phyloP scores from a whole-genome alignment of 176 grass and related monocot species.

The Raddia guianensis region DNA sequence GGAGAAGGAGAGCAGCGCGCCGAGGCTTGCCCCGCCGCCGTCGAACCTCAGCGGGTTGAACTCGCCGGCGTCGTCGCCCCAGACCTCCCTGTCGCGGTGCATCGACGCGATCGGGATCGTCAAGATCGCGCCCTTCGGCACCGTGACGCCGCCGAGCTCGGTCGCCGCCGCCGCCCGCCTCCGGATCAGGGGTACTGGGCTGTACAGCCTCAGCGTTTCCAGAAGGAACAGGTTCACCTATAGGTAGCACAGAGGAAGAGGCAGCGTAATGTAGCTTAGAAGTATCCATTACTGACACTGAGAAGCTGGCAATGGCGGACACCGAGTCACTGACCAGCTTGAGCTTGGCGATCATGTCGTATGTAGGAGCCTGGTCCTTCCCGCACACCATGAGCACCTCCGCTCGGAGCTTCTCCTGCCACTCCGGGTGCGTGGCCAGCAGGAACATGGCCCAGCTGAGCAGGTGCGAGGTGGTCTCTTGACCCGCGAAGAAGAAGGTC shows the following conservation, averaged over 20 bases:
- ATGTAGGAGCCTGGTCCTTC: neutral
- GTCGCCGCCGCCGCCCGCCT: conserved; percentile 15
- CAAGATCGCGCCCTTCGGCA: conserved; percentile 15
- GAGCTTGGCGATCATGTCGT: conserved; percentile 46
- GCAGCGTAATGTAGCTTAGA: neutral
- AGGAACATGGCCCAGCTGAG: conserved; percentile 58
- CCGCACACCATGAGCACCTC: conserved; percentile 53
- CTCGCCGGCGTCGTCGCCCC: conserved; percentile 58
- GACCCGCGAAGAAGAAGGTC: conserved; percentile 58
- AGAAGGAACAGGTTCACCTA: conserved; percentile 51
- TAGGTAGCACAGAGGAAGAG: neutral
- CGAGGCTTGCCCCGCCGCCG: conserved; percentile 23
- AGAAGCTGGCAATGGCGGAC: neutral
- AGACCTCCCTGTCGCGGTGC: conserved; percentile 53
- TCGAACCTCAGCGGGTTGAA: conserved; percentile 63
- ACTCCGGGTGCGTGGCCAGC: conserved; percentile 49
- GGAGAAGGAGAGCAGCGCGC: conserved; percentile 54
- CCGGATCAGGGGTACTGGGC: conserved; percentile 10
- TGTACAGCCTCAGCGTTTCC: conserved; percentile 49
- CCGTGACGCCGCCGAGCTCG: conserved; percentile 33
- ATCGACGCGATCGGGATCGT: conserved; percentile 42
- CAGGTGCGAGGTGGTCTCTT: conserved; percentile 56
- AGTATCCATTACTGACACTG: neutral
- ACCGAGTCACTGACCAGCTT: conserved; percentile 30
- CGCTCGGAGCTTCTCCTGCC: conserved; percentile 52